Conservation (phyloP, 345 rosid species). For the Arabidopsis thaliana region TAIR10.1 NC_003071.7:14241001-14241500, state of each 20-base stretch:
- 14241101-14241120: conserved; percentile 82
- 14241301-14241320: conserved; percentile 92
- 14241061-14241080: neutral
- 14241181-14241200: neutral
- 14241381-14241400: conserved; percentile 87
- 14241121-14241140: conserved; percentile 86
- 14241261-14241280: conserved; percentile 29
- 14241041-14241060: conserved; percentile 18
- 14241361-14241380: conserved; percentile 70
- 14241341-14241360: conserved; percentile 73
- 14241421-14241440: conserved; percentile 85
- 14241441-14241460: conserved; percentile 78
- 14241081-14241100: conserved; percentile 56
- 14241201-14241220: conserved; percentile 18
- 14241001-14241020: conserved; percentile 66
- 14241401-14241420: conserved; percentile 87
- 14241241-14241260: conserved; percentile 15
- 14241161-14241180: conserved; percentile 84
- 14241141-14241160: conserved; percentile 88
- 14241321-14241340: conserved; percentile 79
- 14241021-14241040: neutral
- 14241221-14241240: neutral
- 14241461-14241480: conserved; percentile 98
- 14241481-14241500: conserved; percentile 86
- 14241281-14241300: conserved; percentile 97